Base-by-base conservation (phyloP, 306 rosid species). In the Vigna unguiculata region DNA sequence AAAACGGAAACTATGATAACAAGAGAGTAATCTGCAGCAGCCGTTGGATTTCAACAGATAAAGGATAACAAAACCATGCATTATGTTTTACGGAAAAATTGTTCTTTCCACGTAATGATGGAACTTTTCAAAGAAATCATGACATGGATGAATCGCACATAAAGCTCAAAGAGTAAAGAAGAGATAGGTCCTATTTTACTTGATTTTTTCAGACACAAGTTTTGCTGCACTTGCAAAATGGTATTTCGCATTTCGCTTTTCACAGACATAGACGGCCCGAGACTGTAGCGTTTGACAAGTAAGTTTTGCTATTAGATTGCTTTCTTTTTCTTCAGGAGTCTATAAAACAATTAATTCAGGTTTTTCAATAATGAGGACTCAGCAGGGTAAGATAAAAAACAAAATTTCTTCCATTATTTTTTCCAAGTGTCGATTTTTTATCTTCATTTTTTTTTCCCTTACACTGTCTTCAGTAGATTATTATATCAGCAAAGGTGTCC, bases 101-200 rank as follows among this genome's bases (percentile, higher is more conserved):
- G 70, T 54, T 82, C 78, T 84, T 74, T 82, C 82, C 85, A 80
- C 77, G 78, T 77, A 73, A 74, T 84, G 85, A 80, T 82, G 74
- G 28, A 85, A 82, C 90, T 73, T 87, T 84, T 76, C 74, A 72
- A 79, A 64, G 81, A 67, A 80, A 81, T 81, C 69, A 86, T 75
- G 79, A 61, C 71, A 75, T 72, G 69, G 54, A 71, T 65, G 80
- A 81, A 81, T 74, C 38, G 58, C 68, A 66, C 71, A 74, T 64
- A 79, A 66, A 82, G 79, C 81, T 78, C 65, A 36, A 75, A 71
- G 82, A 40, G 73, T 70, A 79, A 73, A 83, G 72, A 85, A 71
- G 54, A 62, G 79, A 75, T 54, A 46, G 61, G 47, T 59, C 75
- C 47, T 72, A 24, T 80, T 80, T 66, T 66, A 30, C 24, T 49